Evolutionary conservation across 176 grass and related monocot species (phyloP).

Genomic region (Hyparrhenia diplandra): DNA sequence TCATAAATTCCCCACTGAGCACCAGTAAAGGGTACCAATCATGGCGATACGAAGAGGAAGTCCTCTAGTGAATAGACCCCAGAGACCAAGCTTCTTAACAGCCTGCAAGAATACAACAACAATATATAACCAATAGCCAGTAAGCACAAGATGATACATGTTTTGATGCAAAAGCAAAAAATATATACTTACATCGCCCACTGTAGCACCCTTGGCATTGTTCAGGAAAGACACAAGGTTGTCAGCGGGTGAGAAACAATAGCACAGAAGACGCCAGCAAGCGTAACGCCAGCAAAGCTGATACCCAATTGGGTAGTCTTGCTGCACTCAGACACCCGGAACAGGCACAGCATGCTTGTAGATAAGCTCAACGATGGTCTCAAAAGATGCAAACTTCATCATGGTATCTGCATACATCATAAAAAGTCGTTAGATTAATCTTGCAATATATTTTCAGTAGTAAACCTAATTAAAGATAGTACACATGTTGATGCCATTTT

Average conservation of each 20-base stretch:
- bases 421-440: background rate
- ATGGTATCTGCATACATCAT: conserved; percentile 71
- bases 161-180: background rate
- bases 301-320: conserved; percentile 71
- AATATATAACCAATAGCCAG: background rate
- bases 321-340: conserved; percentile 79
- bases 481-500: background rate
- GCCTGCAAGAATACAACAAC: conserved; percentile 45
- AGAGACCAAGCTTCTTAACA: conserved; percentile 75
- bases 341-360: conserved; percentile 78
- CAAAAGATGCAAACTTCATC: conserved; percentile 99
- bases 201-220: conserved; percentile 92
- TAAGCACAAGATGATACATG: background rate
- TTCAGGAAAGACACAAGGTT: conserved; percentile 94
- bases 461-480: background rate
- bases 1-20: conserved; percentile 99
- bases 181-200: conserved; percentile 68
- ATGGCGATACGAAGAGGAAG: conserved; percentile 96
- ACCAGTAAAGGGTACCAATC: conserved; percentile 89
- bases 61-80: conserved; percentile 86
- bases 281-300: conserved; percentile 79
- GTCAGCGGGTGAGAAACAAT: conserved; percentile 95
- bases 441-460: background rate
- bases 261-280: conserved; percentile 90
- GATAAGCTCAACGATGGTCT: conserved; percentile 75